Percentiles rank a stretch among this genome's conserved stretches.
phyloP scores from a whole-genome alignment of 73 alveolate species.

The Symbiodinium pilosum region DNA sequence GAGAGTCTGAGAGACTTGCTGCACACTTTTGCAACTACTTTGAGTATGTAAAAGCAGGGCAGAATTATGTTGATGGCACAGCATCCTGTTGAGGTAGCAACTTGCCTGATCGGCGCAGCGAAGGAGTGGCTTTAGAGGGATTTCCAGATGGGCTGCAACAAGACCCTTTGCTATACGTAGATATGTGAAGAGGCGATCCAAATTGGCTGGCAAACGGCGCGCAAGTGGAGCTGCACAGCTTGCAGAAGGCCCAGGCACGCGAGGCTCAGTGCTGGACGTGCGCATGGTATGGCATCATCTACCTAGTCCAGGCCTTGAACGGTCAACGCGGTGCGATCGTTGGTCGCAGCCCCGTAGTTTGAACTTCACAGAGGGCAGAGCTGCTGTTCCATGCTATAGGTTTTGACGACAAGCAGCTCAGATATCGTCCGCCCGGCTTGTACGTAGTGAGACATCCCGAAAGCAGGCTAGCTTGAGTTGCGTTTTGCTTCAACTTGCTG shows the following conservation, averaged over 20 bases:
- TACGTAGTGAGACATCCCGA: not conserved
- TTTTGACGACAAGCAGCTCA: constrained; percentile 73
- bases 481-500: too few relatives aligned
- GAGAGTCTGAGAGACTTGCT: not conserved
- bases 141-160: too few relatives aligned
- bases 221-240: not conserved
- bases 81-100: not conserved
- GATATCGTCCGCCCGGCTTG: not conserved
- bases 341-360: not conserved
- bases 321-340: constrained; percentile 83
- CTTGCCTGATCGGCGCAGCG: not conserved
- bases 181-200: not conserved
- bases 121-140: too few relatives aligned
- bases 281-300: too few relatives aligned
- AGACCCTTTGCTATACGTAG: not conserved
- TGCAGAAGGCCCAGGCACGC: not conserved
- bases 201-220: not conserved
- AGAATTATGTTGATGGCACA: too few relatives aligned
- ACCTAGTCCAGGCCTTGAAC: not conserved
- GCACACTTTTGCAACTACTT: too few relatives aligned
- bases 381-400: not conserved
- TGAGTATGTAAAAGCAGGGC: too few relatives aligned
- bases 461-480: too few relatives aligned
- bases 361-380: not conserved
- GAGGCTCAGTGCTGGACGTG: too few relatives aligned